These are phyloP conservation scores for Thalassiosira sp. DNA, from an alignment of 352 stramenopile genomes.

Conservation along the genomic window DNA sequence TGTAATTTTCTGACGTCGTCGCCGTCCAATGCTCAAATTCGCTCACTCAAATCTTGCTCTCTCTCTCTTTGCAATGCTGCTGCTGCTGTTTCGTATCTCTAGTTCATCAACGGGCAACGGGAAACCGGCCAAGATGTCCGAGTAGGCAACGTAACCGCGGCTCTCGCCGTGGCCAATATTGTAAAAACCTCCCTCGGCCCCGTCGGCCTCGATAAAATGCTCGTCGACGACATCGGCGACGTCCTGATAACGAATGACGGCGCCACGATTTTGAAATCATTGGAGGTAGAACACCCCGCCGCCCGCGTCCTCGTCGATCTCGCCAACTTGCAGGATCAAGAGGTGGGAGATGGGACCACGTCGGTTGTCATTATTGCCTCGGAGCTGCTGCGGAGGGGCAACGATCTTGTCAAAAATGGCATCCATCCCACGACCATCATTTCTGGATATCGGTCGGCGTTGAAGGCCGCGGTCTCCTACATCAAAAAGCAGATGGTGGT, in stretches of 20 bases:
- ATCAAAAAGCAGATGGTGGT: constrained; percentile 98
- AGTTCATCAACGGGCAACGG: constrained; percentile 80
- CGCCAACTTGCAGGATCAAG: constrained; percentile 97
- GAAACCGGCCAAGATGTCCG: constrained; percentile 81
- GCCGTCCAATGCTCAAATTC: too few species aligned
- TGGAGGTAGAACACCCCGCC: constrained; percentile 99
- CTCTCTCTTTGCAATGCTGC: not conserved
- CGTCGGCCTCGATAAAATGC: constrained; percentile 98
- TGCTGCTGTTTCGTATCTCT: not conserved
- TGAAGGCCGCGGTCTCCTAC: constrained; percentile 98
- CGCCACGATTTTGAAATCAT: constrained; percentile 99
- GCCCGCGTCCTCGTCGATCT: constrained; percentile 98
- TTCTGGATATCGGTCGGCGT: constrained; percentile 96
- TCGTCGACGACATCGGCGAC: constrained; percentile 97
- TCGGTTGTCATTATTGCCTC: constrained; percentile 98
- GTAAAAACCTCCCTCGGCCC: constrained; percentile 98
- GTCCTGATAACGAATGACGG: constrained; percentile 99
- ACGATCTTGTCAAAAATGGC: constrained; percentile 95
- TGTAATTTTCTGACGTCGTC: too few species aligned
- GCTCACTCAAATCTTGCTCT: constrained; percentile 2
- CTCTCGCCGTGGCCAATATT: constrained; percentile 99
- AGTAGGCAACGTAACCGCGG: constrained; percentile 90
- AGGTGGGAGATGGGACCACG: constrained; percentile 99
- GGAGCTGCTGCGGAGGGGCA: constrained; percentile 95
- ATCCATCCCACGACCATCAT: constrained; percentile 99